phyloP scores from a whole-genome alignment of 345 rosid species.

The Psidium friedrichsthalianum region DNA sequence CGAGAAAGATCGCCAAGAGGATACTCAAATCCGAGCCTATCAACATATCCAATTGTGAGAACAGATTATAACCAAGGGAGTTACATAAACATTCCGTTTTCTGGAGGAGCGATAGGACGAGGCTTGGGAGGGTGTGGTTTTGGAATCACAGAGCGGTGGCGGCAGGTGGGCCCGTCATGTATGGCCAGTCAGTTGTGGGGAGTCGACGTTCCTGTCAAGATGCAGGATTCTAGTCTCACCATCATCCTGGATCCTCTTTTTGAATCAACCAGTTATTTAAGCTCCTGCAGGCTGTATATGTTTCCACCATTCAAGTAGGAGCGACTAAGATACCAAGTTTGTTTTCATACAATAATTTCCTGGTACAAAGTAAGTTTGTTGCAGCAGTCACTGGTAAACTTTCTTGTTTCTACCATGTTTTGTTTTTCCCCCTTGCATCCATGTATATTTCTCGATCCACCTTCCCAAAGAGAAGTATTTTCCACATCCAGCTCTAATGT shows the following conservation, averaged over 20 bases:
- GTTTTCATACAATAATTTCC: background rate
- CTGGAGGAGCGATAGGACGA: background rate
- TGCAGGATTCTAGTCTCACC: constrained; percentile 1
- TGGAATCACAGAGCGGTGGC: background rate
- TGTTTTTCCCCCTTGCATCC: too few relatives aligned
- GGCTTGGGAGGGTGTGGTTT: background rate
- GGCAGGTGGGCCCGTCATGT: background rate
- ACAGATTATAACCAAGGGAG: background rate
- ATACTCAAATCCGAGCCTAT: too few relatives aligned
- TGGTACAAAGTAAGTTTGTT: background rate
- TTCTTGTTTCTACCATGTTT: background rate
- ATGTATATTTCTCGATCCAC: too few relatives aligned
- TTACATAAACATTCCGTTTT: background rate
- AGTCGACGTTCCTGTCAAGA: background rate
- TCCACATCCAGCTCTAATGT: background rate
- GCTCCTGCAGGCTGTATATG: background rate
- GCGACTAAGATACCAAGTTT: background rate
- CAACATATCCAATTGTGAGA: background rate
- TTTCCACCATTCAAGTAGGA: background rate
- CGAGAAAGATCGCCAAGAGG: too few relatives aligned
- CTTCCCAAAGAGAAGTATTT: too few relatives aligned
- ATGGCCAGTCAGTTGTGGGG: background rate
- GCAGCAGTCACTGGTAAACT: background rate
- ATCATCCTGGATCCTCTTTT: constrained; percentile 1
- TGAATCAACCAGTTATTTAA: background rate